Evolutionary conservation across 129 eudicot species (phyloP), one percentile per base, ranked within the genome.

Genomic region (Scalesia atractyloides): DNA sequence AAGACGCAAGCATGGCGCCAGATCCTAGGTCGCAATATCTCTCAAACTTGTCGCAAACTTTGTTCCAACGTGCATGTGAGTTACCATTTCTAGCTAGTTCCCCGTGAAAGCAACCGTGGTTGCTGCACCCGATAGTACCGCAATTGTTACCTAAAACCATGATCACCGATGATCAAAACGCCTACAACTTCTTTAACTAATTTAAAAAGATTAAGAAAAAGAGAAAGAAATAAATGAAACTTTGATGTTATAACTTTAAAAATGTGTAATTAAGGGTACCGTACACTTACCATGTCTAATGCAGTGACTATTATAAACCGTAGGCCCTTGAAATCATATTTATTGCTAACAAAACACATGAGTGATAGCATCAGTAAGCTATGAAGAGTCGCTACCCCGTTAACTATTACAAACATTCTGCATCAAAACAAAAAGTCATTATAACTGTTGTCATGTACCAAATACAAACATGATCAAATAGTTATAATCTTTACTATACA

Each of bases 51-150:
- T 92, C 88, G 56, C 98, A 92, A 0, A 87, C 81, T 68, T 89
- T 89, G 77, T 89, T 85, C 98, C 98, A 92, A 65, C 89, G 84
- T 17, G 98, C 96, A 73, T 92, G 98, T 0, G 96, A 83, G 73
- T 92, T 92, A 0, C 98, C 98, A 19, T 87, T 59, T 73, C 91
- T 76, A 10, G 91, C 98, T 8, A 92, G 66, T 71, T 89, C 85
- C 5, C 96, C 91, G 89, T 89, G 84, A 89, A 92, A 5, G 85
- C 88, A 30, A 92, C 89, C 76, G 96, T 86, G 19, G 83, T 85
- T 76, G 96, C 88, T 9, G 84, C 92, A 15, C 90, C 92, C 0
- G 95, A 83, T 46, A 92, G 60, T 30, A 85, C 10, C 9, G 77
- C 92, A 79, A 89, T 87, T 13, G 68, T 89, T 46, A 85, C 46